These are phyloP conservation scores for Acanthamoeba healyi DNA, from an alignment of 208 protist genomes.

Conservation along the genomic window DNA sequence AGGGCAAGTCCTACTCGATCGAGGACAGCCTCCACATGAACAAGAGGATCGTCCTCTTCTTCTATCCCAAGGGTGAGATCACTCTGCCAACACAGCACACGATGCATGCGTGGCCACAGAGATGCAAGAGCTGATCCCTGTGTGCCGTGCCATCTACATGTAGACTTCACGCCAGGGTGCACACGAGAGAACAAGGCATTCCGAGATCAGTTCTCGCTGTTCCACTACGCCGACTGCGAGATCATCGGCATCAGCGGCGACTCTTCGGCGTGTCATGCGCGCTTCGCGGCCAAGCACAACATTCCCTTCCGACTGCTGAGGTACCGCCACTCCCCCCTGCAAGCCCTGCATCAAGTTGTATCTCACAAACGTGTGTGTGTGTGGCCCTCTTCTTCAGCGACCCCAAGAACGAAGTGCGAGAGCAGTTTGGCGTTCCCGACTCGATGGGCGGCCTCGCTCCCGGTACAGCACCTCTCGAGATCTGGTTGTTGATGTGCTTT, in stretches of 20 bases:
- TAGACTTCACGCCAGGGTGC: slow-evolving; percentile 20
- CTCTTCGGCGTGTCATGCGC: neutral
- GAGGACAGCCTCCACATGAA: neutral
- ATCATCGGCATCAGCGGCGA: slow-evolving; percentile 4
- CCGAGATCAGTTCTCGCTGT: neutral
- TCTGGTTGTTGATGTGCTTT: neutral
- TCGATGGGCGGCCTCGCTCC: neutral
- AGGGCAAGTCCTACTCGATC: neutral
- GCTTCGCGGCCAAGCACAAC: slow-evolving; percentile 29
- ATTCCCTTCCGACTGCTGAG: slow-evolving; percentile 13
- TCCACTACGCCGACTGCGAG: slow-evolving; percentile 34
- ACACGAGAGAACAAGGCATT: slow-evolving; percentile 7
- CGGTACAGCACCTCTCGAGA: neutral
- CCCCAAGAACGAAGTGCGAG: neutral
- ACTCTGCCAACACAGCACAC: too few species aligned
- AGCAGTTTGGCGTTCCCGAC: neutral
- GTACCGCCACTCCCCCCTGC: neutral
- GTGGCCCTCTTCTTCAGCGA: neutral
- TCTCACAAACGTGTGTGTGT: neutral
- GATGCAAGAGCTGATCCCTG: too few species aligned
- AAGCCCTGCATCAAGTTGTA: neutral
- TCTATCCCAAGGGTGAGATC: slow-evolving; percentile 13
- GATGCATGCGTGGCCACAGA: too few species aligned
- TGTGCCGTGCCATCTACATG: too few species aligned
- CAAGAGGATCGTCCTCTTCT: slow-evolving; percentile 2